Base-by-base conservation (phyloP, 1,284 basidiomycete species). In the Ustilago loliicola region DNA sequence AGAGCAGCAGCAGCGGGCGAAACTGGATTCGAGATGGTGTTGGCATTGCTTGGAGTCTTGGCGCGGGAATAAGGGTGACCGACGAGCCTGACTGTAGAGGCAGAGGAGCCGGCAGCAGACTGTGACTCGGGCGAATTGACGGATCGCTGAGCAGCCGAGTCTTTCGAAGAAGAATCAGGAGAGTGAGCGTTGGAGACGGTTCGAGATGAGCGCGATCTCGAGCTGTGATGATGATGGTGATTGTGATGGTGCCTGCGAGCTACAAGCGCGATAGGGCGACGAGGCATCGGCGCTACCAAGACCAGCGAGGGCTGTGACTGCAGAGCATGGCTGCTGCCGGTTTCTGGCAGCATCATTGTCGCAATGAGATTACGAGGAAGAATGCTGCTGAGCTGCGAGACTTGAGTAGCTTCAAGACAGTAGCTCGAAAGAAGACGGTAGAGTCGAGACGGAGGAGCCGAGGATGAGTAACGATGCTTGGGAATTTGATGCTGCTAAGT, bases 201-300 rank as follows among this genome's bases (percentile, higher is more conserved):
- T 32, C 74, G 69, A 27, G 69, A 68, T 1, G 69, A 60, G 40
- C 74, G 65, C 2, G 69, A 59, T 51, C 61, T 62, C 3, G 70
- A 59, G n/a, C 54, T 23, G 50, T 67, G 61, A 29, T 65, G 72
- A 40, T 73, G 71, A 21, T 69, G 73, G 50, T 67, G 61, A 29
- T 65, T 67, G 34, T 73, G 71, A 21, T 69, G 73, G n/a, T 77
- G 63, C 6, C 65, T 40, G 19, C 76, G 63, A 57, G 71, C 71
- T 32, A 78, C 76, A 21, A 78, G 71, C 1, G 76, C 67, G 32
- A 78, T 78, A 11, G 76, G 76, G 23, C 76, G 27, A 42, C 76
- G 71, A 38, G 76, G 71, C 68, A 71, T 67, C 19, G 76, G 76
- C 6, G 76, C 76, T 11, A 78, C 71, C 45, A 78, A 29, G 5